Percentiles rank a stretch among this genome's conserved stretches.
phyloP scores from a whole-genome alignment of 192 early-diverging fungal species.

The Phycomyces nitens region DNA sequence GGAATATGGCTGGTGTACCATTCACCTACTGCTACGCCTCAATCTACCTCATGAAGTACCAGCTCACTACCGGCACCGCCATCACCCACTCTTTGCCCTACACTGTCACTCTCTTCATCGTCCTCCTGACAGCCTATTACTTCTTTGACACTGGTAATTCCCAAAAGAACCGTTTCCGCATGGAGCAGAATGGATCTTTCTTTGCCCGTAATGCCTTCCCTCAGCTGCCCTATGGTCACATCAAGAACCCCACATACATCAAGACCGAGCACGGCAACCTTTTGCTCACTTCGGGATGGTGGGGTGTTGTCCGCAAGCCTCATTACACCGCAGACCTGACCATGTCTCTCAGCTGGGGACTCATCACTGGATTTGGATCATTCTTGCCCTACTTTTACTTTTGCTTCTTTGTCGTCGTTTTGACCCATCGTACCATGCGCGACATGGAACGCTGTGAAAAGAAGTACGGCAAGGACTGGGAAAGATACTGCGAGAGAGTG shows the following conservation, averaged over 20 bases:
- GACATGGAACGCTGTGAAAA: constrained; percentile 82
- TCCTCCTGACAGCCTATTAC: constrained; percentile 38
- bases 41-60: constrained; percentile 39
- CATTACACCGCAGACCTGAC: constrained; percentile 88
- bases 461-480: constrained; percentile 92
- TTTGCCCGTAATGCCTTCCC: constrained; percentile 42
- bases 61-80: constrained; percentile 33
- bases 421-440: constrained; percentile 77
- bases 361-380: constrained; percentile 74
- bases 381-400: constrained; percentile 87
- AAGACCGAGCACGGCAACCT: constrained; percentile 59
- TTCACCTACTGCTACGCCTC: constrained; percentile 48
- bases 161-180: constrained; percentile 50
- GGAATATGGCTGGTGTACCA: constrained; percentile 51
- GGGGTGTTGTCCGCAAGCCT: constrained; percentile 66
- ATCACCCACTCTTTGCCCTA: constrained; percentile 30
- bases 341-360: constrained; percentile 78
- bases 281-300: constrained; percentile 65
- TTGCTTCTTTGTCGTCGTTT: constrained; percentile 78
- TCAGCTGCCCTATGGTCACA: constrained; percentile 45
- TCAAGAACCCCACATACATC: constrained; percentile 62
- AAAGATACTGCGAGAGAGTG: constrained; percentile 69
- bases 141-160: constrained; percentile 53
- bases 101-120: constrained; percentile 33
- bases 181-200: constrained; percentile 42